Percentiles rank a stretch among this genome's conserved stretches.
These are phyloP conservation scores for Boletus sp. DNA, from an alignment of 768 basidiomycete species.

Conservation along the genomic window DNA sequence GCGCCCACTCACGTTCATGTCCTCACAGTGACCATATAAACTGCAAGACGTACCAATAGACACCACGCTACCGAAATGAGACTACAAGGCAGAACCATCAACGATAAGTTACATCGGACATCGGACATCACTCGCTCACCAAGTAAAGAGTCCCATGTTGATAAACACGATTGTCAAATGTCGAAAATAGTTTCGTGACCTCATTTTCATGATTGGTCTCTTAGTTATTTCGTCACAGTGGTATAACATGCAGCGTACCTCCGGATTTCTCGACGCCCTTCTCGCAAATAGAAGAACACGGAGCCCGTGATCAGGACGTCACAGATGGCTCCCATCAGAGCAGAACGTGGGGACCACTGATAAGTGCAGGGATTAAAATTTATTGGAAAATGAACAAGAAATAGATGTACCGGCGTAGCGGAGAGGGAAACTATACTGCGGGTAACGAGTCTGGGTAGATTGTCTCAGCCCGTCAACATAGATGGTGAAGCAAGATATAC, in stretches of 20 bases:
- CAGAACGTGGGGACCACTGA: conserved; percentile 31
- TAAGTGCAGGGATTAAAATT: too few species aligned
- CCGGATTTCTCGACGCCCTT: conserved; percentile 4
- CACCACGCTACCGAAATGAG: conserved; percentile 10
- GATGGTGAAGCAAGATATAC: neutral
- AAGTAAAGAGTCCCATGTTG: conserved; percentile 15
- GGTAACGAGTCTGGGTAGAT: neutral
- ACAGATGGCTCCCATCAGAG: conserved; percentile 7
- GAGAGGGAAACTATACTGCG: neutral
- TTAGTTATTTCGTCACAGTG: neutral
- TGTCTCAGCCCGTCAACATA: neutral
- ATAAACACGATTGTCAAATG: conserved; percentile 13
- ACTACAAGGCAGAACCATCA: neutral
- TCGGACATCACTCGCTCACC: neutral
- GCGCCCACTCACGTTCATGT: too few species aligned
- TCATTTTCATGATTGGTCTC: neutral
- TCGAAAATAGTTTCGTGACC: conserved; percentile 9
- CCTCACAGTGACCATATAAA: too few species aligned
- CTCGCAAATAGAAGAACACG: conserved; percentile 20
- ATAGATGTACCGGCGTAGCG: too few species aligned
- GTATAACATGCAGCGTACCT: neutral
- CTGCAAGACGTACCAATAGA: neutral
- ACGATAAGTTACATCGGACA: too few species aligned
- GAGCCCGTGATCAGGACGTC: conserved; percentile 2
- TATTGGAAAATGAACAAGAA: too few species aligned